These are phyloP conservation scores for Rutstroemia sp. DNA, from an alignment of 2,329 filamentous ascomycete species.

Conservation along the genomic window DNA sequence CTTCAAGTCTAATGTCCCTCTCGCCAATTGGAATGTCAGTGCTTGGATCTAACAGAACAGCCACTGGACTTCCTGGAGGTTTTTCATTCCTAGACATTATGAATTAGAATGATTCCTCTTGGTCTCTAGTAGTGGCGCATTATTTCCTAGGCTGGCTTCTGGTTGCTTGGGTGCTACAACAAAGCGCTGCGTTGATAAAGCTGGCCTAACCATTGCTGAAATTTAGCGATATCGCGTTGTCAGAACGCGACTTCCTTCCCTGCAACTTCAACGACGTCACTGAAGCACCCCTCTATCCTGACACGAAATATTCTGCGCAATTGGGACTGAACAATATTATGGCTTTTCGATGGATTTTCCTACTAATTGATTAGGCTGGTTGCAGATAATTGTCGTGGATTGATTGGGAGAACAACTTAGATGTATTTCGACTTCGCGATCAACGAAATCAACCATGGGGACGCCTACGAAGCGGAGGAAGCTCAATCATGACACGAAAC, in stretches of 20 bases:
- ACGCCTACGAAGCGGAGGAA: conserved; percentile 81
- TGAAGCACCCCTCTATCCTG: background rate
- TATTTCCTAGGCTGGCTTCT: background rate
- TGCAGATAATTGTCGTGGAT: background rate
- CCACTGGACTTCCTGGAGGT: conserved; percentile 15
- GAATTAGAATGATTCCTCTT: background rate
- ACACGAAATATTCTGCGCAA: too few species aligned
- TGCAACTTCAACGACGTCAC: conserved; percentile 6
- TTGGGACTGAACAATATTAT: too few species aligned
- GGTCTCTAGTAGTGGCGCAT: background rate
- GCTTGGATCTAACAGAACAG: conserved; percentile 17
- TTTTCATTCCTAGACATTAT: background rate
- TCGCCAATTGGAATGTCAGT: conserved; percentile 21
- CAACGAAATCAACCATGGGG: conserved; percentile 40
- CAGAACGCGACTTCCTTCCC: background rate
- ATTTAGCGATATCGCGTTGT: conserved; percentile 6
- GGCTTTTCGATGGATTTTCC: too few species aligned
- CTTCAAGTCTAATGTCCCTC: conserved; percentile 62
- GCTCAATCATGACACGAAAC: conserved; percentile 54
- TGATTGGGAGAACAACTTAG: background rate
- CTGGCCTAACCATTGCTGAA: conserved; percentile 1
- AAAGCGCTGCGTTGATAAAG: background rate
- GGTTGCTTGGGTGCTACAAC: background rate
- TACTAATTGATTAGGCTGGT: background rate
- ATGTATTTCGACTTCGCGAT: background rate